These are phyloP conservation scores for Xylaria sp. DNA, from an alignment of 2,329 filamentous ascomycete species.

Conservation along the genomic window DNA sequence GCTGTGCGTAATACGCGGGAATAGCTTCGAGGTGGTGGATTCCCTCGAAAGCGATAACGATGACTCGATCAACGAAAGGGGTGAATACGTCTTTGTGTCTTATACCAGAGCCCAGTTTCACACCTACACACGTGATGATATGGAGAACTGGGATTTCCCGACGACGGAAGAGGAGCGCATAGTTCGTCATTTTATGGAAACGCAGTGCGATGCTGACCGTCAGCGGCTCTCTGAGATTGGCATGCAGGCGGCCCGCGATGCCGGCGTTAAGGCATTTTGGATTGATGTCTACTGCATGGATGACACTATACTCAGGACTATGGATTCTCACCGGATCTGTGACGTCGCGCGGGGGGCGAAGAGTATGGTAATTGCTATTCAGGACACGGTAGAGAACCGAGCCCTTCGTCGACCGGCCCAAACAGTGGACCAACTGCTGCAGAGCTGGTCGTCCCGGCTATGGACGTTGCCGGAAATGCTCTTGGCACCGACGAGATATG, in stretches of 20 bases:
- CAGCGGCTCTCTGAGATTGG: constrained; percentile 14
- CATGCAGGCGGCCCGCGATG: constrained; percentile 20
- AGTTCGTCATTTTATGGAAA: constrained; percentile 3
- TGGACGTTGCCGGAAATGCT: constrained; percentile 16
- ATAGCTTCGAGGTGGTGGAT: constrained; percentile 10
- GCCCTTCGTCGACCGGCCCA: background rate
- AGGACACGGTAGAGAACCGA: constrained; percentile 9
- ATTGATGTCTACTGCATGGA: constrained; percentile 22
- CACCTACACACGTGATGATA: constrained; percentile 10
- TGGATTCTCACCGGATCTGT: constrained; percentile 20
- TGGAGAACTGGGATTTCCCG: constrained; percentile 9
- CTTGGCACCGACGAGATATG: background rate
- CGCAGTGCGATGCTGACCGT: constrained; percentile 15
- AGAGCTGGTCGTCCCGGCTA: background rate
- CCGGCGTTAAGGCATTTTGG: constrained; percentile 21
- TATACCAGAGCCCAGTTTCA: constrained; percentile 24
- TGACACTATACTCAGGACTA: constrained; percentile 7
- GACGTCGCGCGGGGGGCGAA: background rate
- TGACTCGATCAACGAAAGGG: constrained; percentile 7
- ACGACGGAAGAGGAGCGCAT: background rate
- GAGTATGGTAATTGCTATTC: background rate
- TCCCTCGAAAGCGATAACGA: constrained; percentile 8
- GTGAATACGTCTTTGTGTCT: constrained; percentile 27
- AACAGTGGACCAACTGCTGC: background rate
- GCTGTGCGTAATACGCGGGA: constrained; percentile 19